A percentile compares a stretch with the other conserved stretches of the same genome.
Conservation (phyloP, 2,329 filamentous ascomycete genomes). For the Talaromyces sp. region DNA sequence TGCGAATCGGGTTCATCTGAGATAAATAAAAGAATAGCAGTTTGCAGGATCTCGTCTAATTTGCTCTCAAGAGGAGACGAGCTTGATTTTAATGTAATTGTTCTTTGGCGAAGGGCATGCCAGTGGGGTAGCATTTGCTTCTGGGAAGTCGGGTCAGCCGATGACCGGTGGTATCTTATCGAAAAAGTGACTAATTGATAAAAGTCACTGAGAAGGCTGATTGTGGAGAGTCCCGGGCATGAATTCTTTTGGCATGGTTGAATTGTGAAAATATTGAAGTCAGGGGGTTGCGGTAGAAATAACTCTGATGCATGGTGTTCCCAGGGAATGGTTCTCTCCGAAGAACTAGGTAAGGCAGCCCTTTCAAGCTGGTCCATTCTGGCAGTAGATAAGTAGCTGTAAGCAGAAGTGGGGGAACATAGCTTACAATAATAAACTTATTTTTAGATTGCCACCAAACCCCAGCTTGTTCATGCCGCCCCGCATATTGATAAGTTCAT, state of each 20-base stretch:
- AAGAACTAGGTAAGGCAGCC: neutral
- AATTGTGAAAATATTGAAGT: conserved; percentile 10
- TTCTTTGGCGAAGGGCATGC: conserved; percentile 4
- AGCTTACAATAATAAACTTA: conserved; percentile 9
- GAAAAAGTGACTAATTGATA: conserved; percentile 3
- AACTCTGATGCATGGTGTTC: neutral
- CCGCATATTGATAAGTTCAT: conserved; percentile 5
- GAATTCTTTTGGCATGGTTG: neutral
- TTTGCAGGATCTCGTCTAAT: conserved; percentile 3
- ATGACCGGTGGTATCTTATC: neutral
- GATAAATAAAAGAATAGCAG: conserved; percentile 4
- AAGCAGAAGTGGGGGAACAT: neutral
- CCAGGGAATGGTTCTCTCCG: neutral
- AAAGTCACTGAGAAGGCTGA: conserved; percentile 6
- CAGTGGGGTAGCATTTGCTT: neutral
- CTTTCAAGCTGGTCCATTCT: conserved; percentile 6
- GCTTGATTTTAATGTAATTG: neutral
- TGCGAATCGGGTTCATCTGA: neutral
- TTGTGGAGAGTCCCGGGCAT: neutral
- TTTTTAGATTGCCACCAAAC: conserved; percentile 13
- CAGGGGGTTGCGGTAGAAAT: neutral
- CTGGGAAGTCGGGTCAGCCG: neutral
- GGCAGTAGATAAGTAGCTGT: neutral
- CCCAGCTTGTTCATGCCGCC: conserved; percentile 11
- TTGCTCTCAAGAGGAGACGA: neutral